Evolutionary conservation across 78 protist genomes (phyloP).

Genomic region (Blattamonas nauphoetae): DNA sequence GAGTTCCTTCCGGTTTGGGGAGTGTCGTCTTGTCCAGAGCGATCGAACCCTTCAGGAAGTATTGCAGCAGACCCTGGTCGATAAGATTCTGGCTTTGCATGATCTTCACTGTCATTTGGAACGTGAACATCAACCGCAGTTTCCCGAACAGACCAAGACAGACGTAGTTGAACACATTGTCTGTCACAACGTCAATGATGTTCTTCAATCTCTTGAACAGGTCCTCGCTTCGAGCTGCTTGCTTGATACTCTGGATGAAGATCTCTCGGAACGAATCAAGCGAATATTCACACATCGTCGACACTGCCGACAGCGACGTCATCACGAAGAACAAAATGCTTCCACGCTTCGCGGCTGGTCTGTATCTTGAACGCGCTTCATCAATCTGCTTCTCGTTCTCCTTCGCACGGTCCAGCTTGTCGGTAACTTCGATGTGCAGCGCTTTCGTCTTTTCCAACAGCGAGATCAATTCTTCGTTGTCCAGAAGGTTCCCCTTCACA

Average conservation of each 20-base stretch:
- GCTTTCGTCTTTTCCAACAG: slow-evolving; percentile 66
- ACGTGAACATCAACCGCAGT: slow-evolving; percentile 67
- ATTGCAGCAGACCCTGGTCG: slow-evolving; percentile 44
- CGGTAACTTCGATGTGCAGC: slow-evolving; percentile 48
- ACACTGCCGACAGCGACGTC: slow-evolving; percentile 42
- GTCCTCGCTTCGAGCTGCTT: slow-evolving; percentile 6
- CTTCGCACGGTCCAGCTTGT: slow-evolving; percentile 48
- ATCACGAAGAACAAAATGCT: slow-evolving; percentile 69
- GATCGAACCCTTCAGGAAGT: slow-evolving; percentile 68
- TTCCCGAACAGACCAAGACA: slow-evolving; percentile 69
- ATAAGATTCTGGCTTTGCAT: slow-evolving; percentile 2
- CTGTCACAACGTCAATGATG: slow-evolving; percentile 57
- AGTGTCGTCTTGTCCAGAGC: slow-evolving; percentile 26
- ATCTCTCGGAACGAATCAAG: slow-evolving; percentile 61
- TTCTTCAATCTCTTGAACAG: slow-evolving; percentile 45
- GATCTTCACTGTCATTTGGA: slow-evolving; percentile 54
- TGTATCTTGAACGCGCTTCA: slow-evolving; percentile 40
- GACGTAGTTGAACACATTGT: slow-evolving; percentile 52
- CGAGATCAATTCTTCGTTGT: slow-evolving; percentile 63
- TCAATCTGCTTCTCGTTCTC: slow-evolving; percentile 47
- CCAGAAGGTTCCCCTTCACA: slow-evolving; percentile 61
- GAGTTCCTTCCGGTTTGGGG: background rate
- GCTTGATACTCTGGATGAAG: slow-evolving; percentile 42
- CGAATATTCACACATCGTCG: slow-evolving; percentile 76
- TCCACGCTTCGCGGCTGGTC: slow-evolving; percentile 72